A percentile compares a stretch with the other conserved stretches of the same genome.
Evolutionary conservation across 2,329 filamentous ascomycete genomes (phyloP).

Genomic region (Neoarthrinium moseri): DNA sequence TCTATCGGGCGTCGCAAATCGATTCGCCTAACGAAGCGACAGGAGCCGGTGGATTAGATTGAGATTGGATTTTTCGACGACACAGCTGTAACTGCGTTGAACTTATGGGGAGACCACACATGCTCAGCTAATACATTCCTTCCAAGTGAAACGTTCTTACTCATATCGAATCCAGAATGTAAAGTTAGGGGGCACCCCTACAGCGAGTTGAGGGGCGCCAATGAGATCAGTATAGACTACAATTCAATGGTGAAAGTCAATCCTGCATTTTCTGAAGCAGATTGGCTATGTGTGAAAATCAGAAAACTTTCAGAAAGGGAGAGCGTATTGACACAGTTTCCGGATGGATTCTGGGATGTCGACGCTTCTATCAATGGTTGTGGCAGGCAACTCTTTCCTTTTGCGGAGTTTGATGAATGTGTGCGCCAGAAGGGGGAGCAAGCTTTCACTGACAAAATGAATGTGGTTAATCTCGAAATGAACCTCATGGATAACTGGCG

Average conservation of each 20-base stretch:
- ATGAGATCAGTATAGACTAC: constrained; percentile 30
- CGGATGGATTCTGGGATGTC: constrained; percentile 35
- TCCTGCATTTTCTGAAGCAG: constrained; percentile 50
- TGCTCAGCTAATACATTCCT: constrained; percentile 41
- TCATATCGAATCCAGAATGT: constrained; percentile 44
- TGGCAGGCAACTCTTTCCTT: constrained; percentile 34
- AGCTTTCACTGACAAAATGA: constrained; percentile 39
- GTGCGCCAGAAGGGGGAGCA: constrained; percentile 28
- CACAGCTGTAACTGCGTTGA: constrained; percentile 51
- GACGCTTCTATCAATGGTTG: constrained; percentile 30
- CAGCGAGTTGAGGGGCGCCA: not conserved
- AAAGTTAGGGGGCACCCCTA: constrained; percentile 7
- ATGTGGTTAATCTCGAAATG: constrained; percentile 29
- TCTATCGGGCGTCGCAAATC: constrained; percentile 52
- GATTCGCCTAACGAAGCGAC: constrained; percentile 44
- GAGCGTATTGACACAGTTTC: constrained; percentile 48
- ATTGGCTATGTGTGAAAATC: constrained; percentile 51
- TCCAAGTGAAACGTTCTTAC: constrained; percentile 46
- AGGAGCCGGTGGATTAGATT: constrained; percentile 42
- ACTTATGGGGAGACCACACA: constrained; percentile 52
- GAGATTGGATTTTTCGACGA: constrained; percentile 57
- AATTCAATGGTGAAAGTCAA: constrained; percentile 54
- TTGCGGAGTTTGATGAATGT: constrained; percentile 42
- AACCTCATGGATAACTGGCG: constrained; percentile 27
- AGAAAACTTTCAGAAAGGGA: constrained; percentile 45